These are phyloP conservation scores for Dactylonectria estremocensis DNA, from an alignment of 2,329 filamentous ascomycete species.

Conservation along the genomic window DNA sequence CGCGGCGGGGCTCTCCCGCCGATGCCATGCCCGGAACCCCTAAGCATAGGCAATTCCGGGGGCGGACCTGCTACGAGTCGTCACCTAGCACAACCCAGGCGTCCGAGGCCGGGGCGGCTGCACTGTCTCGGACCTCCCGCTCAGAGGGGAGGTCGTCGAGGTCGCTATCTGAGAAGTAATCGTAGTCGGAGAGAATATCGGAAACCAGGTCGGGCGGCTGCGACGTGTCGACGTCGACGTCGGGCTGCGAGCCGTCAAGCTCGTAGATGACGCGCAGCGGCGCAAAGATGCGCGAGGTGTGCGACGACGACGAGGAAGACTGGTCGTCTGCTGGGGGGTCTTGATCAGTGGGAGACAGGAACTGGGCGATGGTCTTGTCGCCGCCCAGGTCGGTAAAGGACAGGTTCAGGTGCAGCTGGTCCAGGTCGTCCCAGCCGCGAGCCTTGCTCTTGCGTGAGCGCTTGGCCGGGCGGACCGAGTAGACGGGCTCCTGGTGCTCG, in stretches of 20 bases:
- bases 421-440: conserved; percentile 40
- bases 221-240: conserved; percentile 54
- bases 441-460: conserved; percentile 48
- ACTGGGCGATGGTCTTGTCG: conserved; percentile 57
- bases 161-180: conserved; percentile 56
- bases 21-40: conserved; percentile 47
- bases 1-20: conserved; percentile 52
- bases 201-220: conserved; percentile 55
- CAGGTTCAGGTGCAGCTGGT: conserved; percentile 56
- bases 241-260: conserved; percentile 51
- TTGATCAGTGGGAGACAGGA: conserved; percentile 46
- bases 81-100: conserved; percentile 62
- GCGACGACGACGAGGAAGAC: conserved; percentile 21
- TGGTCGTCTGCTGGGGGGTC: conserved; percentile 38
- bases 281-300: conserved; percentile 44
- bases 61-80: conserved; percentile 63
- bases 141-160: conserved; percentile 52
- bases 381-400: conserved; percentile 61
- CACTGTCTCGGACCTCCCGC: conserved; percentile 50
- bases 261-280: conserved; percentile 60
- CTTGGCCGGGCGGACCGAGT: conserved; percentile 56
- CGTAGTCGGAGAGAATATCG: conserved; percentile 55
- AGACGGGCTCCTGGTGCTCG: conserved; percentile 55
- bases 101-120: conserved; percentile 49
- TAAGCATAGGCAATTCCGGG: conserved; percentile 42